Conservation (phyloP, 257 asterid species). For the Solanum pennellii region DNA sequence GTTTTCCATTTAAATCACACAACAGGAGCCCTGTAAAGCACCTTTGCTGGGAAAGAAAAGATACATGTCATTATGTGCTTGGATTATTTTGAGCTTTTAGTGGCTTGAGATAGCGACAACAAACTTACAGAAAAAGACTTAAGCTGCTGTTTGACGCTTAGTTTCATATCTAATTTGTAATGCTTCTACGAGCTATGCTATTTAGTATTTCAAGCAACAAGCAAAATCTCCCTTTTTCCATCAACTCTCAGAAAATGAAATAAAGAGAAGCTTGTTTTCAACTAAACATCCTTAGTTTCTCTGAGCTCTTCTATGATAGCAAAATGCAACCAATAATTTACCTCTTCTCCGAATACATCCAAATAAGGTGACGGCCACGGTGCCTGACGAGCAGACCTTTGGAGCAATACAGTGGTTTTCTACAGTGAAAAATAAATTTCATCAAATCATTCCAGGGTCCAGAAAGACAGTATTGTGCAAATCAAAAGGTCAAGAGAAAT, state of each 20-base stretch:
- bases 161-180: neutral
- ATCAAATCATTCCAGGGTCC: neutral
- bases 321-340: conserved; percentile 10
- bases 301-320: neutral
- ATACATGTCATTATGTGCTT: neutral
- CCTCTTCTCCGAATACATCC: conserved; percentile 99
- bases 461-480: neutral
- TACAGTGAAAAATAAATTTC: conserved; percentile 10
- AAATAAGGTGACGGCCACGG: conserved; percentile 98
- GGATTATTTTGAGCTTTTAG: neutral
- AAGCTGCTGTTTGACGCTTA: neutral
- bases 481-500: neutral
- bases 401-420: conserved; percentile 90
- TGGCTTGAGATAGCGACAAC: neutral
- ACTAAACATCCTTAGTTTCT: neutral
- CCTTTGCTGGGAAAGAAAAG: neutral
- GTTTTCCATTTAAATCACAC: neutral
- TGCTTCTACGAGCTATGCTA: neutral
- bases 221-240: neutral
- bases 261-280: neutral
- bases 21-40: neutral
- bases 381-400: conserved; percentile 89
- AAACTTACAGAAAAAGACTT: neutral
- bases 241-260: neutral
- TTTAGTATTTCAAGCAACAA: neutral